phyloP scores from a whole-genome alignment of 805 yeast species.

The Candida ipomoeae region DNA sequence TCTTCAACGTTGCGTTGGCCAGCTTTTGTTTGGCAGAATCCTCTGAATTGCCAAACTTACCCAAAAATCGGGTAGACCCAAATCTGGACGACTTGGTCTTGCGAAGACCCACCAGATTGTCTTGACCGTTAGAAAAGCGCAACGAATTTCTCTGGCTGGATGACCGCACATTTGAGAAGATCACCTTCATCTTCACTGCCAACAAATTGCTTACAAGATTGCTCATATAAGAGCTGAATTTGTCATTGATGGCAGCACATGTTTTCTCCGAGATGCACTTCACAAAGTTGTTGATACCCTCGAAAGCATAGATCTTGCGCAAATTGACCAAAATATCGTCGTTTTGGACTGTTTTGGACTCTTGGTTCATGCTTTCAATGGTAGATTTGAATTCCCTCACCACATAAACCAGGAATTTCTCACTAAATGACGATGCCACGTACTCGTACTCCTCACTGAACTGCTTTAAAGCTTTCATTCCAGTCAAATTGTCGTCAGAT shows the following conservation, averaged over 20 bases:
- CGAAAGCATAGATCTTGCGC: slow-evolving; percentile 27
- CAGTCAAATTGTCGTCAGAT: slow-evolving; percentile 45
- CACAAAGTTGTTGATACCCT: slow-evolving; percentile 41
- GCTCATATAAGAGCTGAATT: slow-evolving; percentile 30
- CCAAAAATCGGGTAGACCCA: slow-evolving; percentile 17
- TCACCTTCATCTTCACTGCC: slow-evolving; percentile 18
- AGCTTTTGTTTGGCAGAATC: slow-evolving; percentile 11
- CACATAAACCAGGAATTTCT: slow-evolving; percentile 39
- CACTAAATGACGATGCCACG: slow-evolving; percentile 49
- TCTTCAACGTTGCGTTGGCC: slow-evolving; percentile 1
- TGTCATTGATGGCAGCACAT: slow-evolving; percentile 44
- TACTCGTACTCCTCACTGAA: slow-evolving; percentile 57
- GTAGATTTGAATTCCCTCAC: slow-evolving; percentile 32
- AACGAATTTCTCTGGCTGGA: not conserved
- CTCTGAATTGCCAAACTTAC: slow-evolving; percentile 8
- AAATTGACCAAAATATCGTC: slow-evolving; percentile 21
- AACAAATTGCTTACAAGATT: slow-evolving; percentile 27
- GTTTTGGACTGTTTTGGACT: slow-evolving; percentile 23
- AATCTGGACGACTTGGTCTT: slow-evolving; percentile 15
- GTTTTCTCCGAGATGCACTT: slow-evolving; percentile 51
- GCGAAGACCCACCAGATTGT: slow-evolving; percentile 8
- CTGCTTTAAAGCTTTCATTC: slow-evolving; percentile 70
- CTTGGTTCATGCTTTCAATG: slow-evolving; percentile 36
- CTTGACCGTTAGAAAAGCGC: slow-evolving; percentile 4
- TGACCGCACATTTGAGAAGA: not conserved